These are phyloP conservation scores for Dendrobium nobile DNA, from an alignment of 106 monocot species.

Conservation along the genomic window DNA sequence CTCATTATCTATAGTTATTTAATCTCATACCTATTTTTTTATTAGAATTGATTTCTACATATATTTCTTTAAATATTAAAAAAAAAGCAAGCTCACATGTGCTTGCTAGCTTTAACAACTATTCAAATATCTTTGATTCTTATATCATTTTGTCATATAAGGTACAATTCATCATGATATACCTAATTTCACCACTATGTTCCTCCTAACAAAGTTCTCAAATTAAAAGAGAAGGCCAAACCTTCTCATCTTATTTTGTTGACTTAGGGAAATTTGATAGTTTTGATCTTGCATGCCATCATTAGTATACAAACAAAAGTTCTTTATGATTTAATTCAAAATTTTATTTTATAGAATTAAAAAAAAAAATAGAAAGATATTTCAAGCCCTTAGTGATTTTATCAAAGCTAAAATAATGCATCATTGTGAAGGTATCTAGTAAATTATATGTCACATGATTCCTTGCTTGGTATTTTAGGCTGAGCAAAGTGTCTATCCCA, in stretches of 20 bases:
- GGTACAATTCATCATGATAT: conserved; percentile 3
- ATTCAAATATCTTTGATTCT: neutral
- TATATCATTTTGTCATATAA: neutral
- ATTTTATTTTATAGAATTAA: neutral
- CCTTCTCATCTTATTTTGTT: neutral
- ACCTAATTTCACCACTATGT: neutral
- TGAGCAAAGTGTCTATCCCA: neutral
- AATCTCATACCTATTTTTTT: too few species aligned
- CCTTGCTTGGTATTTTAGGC: conserved; percentile 4
- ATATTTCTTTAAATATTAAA: too few species aligned
- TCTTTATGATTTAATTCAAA: neutral
- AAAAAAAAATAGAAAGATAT: neutral
- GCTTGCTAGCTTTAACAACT: neutral
- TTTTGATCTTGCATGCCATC: neutral
- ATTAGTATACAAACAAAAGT: neutral
- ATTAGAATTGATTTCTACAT: too few species aligned
- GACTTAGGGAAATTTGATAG: neutral
- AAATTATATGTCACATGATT: neutral
- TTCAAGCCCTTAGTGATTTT: neutral
- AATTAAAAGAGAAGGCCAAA: neutral
- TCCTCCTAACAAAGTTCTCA: neutral
- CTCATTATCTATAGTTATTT: too few species aligned
- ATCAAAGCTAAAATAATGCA: neutral
- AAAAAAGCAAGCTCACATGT: neutral
- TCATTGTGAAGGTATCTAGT: neutral